Percentiles rank a stretch among this genome's conserved stretches.
Conservation (phyloP, 176 grass and related monocot genomes). For the Carex myosuroides region DNA sequence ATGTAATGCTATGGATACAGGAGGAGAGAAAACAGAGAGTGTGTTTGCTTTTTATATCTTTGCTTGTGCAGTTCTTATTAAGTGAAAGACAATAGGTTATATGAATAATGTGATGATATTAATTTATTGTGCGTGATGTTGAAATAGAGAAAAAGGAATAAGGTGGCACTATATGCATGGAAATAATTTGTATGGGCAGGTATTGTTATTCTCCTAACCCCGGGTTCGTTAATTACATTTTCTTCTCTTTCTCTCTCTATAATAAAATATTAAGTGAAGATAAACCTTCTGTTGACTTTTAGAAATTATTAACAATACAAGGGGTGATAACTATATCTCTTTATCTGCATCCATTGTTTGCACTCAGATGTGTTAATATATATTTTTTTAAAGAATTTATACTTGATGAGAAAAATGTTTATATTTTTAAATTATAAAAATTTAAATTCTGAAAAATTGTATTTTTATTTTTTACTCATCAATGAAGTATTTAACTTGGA, state of each 20-base stretch:
- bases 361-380: too few species aligned
- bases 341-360: too few species aligned
- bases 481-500: too few species aligned
- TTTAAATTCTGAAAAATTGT: too few species aligned
- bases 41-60: not conserved
- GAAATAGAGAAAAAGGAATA: constrained; percentile 1
- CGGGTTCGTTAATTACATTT: not conserved
- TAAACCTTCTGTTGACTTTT: not conserved
- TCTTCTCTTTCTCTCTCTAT: not conserved
- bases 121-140: not conserved
- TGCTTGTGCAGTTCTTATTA: not conserved
- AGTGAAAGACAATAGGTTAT: not conserved
- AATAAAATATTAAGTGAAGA: not conserved
- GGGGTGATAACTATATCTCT: too few species aligned
- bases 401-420: too few species aligned
- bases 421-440: too few species aligned
- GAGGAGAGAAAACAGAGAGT: not conserved
- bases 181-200: constrained; percentile 1
- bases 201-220: constrained; percentile 6
- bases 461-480: too few species aligned
- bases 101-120: not conserved
- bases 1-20: not conserved
- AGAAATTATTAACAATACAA: not conserved
- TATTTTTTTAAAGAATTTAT: too few species aligned
- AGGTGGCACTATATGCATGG: not conserved